Evolutionary conservation across 306 rosid species (phyloP).

Genomic region (Sophora flavescens): DNA sequence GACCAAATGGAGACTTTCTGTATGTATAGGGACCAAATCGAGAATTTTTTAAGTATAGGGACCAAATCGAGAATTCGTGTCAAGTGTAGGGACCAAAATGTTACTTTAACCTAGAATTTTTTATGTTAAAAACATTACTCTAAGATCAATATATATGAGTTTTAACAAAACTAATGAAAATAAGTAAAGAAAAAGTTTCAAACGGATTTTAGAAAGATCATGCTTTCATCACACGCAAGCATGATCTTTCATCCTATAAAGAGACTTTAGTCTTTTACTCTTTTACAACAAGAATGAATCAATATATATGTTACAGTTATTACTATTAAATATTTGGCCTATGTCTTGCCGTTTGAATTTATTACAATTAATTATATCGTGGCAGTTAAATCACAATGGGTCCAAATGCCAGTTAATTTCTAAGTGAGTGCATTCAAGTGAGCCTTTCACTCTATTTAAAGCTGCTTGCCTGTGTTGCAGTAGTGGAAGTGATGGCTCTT

Average conservation of each 20-base stretch:
- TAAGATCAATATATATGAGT: background rate
- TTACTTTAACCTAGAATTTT: no score
- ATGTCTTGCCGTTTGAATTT: slow-evolving; percentile 16
- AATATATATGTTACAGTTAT: slow-evolving; percentile 28
- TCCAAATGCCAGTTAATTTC: slow-evolving; percentile 74
- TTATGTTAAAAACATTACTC: no score
- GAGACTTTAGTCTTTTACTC: background rate
- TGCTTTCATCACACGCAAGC: background rate
- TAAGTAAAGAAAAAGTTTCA: background rate
- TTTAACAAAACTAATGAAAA: background rate
- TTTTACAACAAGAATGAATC: slow-evolving; percentile 38
- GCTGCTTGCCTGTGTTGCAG: slow-evolving; percentile 80
- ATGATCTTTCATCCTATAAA: background rate
- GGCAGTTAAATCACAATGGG: slow-evolving; percentile 53
- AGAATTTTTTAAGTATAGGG: no score
- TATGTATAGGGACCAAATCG: no score
- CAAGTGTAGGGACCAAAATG: no score
- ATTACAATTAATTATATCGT: background rate
- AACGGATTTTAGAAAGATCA: background rate
- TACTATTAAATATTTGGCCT: slow-evolving; percentile 33
- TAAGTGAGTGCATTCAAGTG: slow-evolving; percentile 63
- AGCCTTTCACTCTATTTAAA: slow-evolving; percentile 62
- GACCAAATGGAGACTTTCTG: no score
- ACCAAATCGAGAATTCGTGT: no score
- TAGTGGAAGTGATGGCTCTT: slow-evolving; percentile 56